Evolutionary conservation across 1,139 yeast genomes (phyloP).

Genomic region (Lodderomyces theae): DNA sequence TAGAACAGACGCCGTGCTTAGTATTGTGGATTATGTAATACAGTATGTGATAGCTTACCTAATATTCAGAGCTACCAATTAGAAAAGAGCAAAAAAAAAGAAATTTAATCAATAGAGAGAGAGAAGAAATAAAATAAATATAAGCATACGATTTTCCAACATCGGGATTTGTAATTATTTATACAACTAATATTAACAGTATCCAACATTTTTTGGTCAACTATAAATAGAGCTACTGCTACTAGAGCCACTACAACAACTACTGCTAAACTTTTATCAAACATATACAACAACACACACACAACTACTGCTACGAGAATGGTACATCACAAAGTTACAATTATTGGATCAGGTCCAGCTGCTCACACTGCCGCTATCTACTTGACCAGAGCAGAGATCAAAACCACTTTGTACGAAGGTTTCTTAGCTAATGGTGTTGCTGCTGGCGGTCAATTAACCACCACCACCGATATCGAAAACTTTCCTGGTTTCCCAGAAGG

Average conservation of each 20-base stretch:
- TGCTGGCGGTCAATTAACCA: slow-evolving; percentile 97
- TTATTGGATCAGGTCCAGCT: slow-evolving; percentile 98
- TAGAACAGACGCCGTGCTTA: too few relatives aligned
- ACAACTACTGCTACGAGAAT: slow-evolving; percentile 36
- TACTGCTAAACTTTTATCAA: too few relatives aligned
- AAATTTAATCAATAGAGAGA: too few relatives aligned
- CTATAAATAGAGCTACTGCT: neutral
- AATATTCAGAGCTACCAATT: too few relatives aligned
- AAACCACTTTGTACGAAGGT: slow-evolving; percentile 93
- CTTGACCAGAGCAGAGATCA: slow-evolving; percentile 92
- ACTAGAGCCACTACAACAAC: neutral
- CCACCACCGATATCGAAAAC: slow-evolving; percentile 96
- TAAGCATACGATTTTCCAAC: neutral
- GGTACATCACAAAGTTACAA: slow-evolving; percentile 87
- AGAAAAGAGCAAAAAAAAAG: too few relatives aligned
- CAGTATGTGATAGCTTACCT: too few relatives aligned
- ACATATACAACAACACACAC: neutral
- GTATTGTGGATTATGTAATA: too few relatives aligned
- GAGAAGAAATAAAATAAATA: too few relatives aligned
- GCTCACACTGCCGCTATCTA: slow-evolving; percentile 99
- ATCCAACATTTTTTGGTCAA: neutral
- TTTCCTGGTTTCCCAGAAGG: slow-evolving; percentile 98
- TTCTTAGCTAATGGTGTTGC: slow-evolving; percentile 97
- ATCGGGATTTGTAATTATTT: too few relatives aligned
- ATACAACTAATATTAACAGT: too few relatives aligned